Conservation (phyloP, 768 basidiomycete species). For the Pleurotus sapidus region DNA sequence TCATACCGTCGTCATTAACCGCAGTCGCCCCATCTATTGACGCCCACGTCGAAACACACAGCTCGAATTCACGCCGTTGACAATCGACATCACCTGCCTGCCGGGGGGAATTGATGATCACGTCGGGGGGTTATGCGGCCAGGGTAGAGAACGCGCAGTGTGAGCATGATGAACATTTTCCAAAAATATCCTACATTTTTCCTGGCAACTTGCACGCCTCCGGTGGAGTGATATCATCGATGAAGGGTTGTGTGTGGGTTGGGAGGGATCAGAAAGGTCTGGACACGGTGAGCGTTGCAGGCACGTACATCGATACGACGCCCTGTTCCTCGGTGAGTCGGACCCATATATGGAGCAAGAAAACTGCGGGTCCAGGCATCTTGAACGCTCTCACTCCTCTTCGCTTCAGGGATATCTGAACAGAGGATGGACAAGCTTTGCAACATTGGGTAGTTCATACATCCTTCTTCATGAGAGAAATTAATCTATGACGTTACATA, state of each 20-base stretch:
- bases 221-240: slow-evolving; percentile 1
- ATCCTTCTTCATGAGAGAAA: neutral
- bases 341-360: neutral
- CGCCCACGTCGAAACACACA: neutral
- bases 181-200: slow-evolving; percentile 5
- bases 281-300: neutral
- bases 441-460: neutral
- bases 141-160: slow-evolving; percentile 4
- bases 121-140: slow-evolving; percentile 5
- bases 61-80: too few species aligned
- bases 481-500: slow-evolving; percentile 3
- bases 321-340: slow-evolving; percentile 8
- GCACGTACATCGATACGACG: neutral
- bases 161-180: neutral
- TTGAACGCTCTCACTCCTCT: neutral
- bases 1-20: neutral
- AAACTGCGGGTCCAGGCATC: slow-evolving; percentile 1
- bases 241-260: neutral
- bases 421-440: neutral
- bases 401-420: slow-evolving; percentile 1
- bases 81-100: slow-evolving; percentile 5
- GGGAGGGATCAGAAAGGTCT: neutral
- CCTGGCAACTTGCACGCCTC: neutral
- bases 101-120: neutral
- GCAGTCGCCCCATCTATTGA: slow-evolving; percentile 1